phyloP scores from a whole-genome alignment of 192 early-diverging fungal genomes.

The Coemansia sp. region DNA sequence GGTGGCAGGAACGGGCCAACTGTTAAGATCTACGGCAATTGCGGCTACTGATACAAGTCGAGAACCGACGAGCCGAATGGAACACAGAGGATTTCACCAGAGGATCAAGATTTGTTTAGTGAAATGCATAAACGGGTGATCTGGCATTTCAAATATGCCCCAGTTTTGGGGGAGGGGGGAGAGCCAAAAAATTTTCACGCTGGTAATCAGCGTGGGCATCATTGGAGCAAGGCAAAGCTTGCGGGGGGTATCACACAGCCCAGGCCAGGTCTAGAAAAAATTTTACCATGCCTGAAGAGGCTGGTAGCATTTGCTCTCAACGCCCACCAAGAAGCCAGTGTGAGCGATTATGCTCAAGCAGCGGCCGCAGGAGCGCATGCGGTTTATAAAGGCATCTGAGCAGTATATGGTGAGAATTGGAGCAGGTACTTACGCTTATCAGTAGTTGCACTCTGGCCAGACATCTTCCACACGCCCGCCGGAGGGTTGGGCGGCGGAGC shows the following conservation, averaged over 20 bases:
- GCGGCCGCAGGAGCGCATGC: neutral
- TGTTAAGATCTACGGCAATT: conserved; percentile 30
- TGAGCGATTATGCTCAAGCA: neutral
- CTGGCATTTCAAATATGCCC: neutral
- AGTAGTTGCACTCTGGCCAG: conserved; percentile 20
- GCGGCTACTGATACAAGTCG: conserved; percentile 14
- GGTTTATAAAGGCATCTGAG: neutral
- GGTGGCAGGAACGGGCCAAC: conserved; percentile 56
- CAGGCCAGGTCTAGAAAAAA: neutral
- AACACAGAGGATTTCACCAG: conserved; percentile 1
- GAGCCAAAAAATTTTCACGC: conserved; percentile 2
- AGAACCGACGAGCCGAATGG: neutral
- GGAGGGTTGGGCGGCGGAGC: conserved; percentile 26
- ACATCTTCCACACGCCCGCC: conserved; percentile 59
- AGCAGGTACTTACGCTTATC: conserved; percentile 35
- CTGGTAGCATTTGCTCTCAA: neutral
- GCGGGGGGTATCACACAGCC: neutral
- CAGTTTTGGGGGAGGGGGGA: neutral
- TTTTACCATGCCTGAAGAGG: neutral
- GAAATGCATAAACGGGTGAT: neutral
- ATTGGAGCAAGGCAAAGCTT: neutral
- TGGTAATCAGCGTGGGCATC: neutral
- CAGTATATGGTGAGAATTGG: neutral
- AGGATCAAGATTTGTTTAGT: neutral
- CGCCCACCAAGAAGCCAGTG: neutral